Evolutionary conservation across 495 filamentous ascomycete genomes (phyloP).

Genomic region (Daldinia childiae): DNA sequence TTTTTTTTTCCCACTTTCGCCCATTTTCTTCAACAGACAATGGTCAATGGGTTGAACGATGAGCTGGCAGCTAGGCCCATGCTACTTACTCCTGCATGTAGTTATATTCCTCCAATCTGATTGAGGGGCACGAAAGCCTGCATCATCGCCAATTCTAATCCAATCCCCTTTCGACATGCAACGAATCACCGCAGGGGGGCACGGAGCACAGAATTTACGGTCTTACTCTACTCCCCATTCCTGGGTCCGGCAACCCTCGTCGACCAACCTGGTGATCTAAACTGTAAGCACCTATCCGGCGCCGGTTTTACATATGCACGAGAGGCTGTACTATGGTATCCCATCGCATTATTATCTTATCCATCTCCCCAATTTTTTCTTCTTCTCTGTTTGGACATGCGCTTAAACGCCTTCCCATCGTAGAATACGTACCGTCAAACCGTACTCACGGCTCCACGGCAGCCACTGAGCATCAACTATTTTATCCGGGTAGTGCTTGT

Average conservation of each 20-base stretch:
- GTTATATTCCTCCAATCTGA: conserved; percentile 32
- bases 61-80: conserved; percentile 38
- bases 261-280: conserved; percentile 9
- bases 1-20: conserved; percentile 17
- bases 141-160: conserved; percentile 39
- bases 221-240: conserved; percentile 19
- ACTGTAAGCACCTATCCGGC: conserved; percentile 5
- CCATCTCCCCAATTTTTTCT: conserved; percentile 11
- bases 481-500: conserved; percentile 36
- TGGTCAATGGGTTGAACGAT: conserved; percentile 39
- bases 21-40: conserved; percentile 21
- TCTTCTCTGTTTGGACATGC: conserved; percentile 15
- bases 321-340: conserved; percentile 19
- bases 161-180: conserved; percentile 39
- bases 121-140: conserved; percentile 30
- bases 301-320: not conserved
- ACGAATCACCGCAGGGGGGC: conserved; percentile 43
- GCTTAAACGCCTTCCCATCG: conserved; percentile 12
- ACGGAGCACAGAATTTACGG: conserved; percentile 4
- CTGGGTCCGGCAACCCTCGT: conserved; percentile 13
- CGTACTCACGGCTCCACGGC: conserved; percentile 18
- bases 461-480: conserved; percentile 9
- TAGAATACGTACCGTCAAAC: conserved; percentile 21
- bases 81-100: conserved; percentile 13
- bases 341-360: conserved; percentile 5